phyloP scores from a whole-genome alignment of 2,329 filamentous ascomycete species.

The Aureobasidium subglaciale region DNA sequence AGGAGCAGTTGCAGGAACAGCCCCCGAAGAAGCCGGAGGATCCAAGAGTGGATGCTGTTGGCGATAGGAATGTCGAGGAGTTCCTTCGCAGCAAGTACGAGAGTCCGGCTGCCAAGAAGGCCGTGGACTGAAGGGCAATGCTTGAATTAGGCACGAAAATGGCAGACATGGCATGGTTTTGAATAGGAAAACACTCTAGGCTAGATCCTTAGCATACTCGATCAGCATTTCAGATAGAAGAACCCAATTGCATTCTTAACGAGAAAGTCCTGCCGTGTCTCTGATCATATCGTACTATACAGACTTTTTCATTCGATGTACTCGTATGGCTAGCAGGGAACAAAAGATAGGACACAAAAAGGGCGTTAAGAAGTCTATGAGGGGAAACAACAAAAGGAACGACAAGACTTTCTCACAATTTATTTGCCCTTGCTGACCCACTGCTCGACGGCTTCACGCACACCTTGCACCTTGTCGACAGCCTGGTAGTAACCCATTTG shows the following conservation, averaged over 20 bases:
- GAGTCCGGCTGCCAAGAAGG: slow-evolving; percentile 14
- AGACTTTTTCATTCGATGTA: slow-evolving; percentile 1
- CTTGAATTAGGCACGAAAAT: background rate
- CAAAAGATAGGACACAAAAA: background rate
- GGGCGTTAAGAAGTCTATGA: background rate
- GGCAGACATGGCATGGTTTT: background rate
- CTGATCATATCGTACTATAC: slow-evolving; percentile 3
- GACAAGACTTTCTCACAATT: background rate
- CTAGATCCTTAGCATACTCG: background rate
- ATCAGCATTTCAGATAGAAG: background rate
- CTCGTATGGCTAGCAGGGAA: background rate
- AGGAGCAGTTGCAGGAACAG: slow-evolving; percentile 16
- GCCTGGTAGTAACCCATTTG: slow-evolving; percentile 64
- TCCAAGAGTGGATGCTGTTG: slow-evolving; percentile 26
- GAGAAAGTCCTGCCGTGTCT: background rate
- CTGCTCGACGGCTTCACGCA: slow-evolving; percentile 69
- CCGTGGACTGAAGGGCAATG: background rate
- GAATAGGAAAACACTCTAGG: background rate
- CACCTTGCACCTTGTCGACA: slow-evolving; percentile 71
- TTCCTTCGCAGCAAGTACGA: slow-evolving; percentile 28
- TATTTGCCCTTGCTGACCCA: slow-evolving; percentile 76
- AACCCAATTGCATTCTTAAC: background rate
- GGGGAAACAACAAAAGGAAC: background rate
- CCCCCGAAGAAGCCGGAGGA: slow-evolving; percentile 21
- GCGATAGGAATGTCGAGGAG: slow-evolving; percentile 29